A percentile compares a stretch with the other conserved stretches of the same genome.
phyloP scores from a whole-genome alignment of 495 filamentous ascomycete species.

The Penicillium coprophilum region DNA sequence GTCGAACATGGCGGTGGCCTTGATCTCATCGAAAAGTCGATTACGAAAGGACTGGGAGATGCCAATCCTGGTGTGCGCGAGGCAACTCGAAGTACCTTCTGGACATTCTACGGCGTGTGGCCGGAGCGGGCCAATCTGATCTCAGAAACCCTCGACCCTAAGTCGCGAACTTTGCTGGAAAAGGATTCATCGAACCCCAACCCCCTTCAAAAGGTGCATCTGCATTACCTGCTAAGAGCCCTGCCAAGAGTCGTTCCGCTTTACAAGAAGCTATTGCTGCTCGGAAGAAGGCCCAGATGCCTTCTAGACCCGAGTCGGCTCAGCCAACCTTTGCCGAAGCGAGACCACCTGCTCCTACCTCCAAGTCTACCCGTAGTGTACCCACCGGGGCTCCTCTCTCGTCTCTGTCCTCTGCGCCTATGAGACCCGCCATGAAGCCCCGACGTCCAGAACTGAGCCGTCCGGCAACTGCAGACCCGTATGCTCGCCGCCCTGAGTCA shows the following conservation, averaged over 20 bases:
- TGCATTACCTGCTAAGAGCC: constrained; percentile 42
- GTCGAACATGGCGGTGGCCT: constrained; percentile 81
- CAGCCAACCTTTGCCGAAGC: constrained; percentile 53
- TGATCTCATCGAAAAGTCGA: constrained; percentile 79
- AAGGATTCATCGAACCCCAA: constrained; percentile 81
- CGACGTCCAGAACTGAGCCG: constrained; percentile 50
- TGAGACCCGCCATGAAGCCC: constrained; percentile 52
- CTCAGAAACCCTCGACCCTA: constrained; percentile 69
- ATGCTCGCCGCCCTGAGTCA: constrained; percentile 42
- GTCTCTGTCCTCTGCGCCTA: constrained; percentile 58
- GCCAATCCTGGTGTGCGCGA: constrained; percentile 85
- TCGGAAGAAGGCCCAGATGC: constrained; percentile 66
- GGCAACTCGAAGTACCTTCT: constrained; percentile 78
- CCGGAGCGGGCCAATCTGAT: constrained; percentile 73
- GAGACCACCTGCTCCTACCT: constrained; percentile 44
- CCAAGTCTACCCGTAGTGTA: constrained; percentile 33
- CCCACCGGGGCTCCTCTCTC: constrained; percentile 37
- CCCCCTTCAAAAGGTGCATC: constrained; percentile 44
- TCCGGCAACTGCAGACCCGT: constrained; percentile 61
- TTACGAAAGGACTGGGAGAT: constrained; percentile 83
- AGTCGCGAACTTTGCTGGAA: constrained; percentile 70
- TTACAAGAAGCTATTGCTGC: constrained; percentile 81
- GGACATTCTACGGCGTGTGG: constrained; percentile 77
- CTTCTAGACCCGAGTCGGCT: constrained; percentile 71
- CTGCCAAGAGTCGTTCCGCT: constrained; percentile 43